A percentile compares a stretch with the other conserved stretches of the same genome.
phyloP scores from a whole-genome alignment of 352 stramenopile species.

The Phytophthora megakarya region DNA sequence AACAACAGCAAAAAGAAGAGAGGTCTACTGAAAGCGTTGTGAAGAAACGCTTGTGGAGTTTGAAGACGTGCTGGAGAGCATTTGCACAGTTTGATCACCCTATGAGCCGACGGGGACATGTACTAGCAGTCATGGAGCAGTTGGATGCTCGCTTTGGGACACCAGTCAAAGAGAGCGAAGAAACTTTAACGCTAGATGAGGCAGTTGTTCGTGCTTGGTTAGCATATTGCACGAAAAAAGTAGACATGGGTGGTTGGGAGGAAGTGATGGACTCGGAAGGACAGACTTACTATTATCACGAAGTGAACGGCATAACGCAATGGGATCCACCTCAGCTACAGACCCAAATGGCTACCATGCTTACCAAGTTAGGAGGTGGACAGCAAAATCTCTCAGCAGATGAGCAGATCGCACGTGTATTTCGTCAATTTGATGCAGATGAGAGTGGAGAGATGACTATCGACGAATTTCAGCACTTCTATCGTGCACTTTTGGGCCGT shows the following conservation, averaged over 20 bases:
- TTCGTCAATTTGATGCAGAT: slow-evolving; percentile 71
- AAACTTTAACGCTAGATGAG: slow-evolving; percentile 23
- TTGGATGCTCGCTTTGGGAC: slow-evolving; percentile 36
- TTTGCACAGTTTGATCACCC: slow-evolving; percentile 44
- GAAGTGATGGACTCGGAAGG: slow-evolving; percentile 47
- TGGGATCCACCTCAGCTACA: slow-evolving; percentile 71
- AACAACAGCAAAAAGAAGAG: slow-evolving; percentile 20
- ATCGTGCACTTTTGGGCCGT: slow-evolving; percentile 53
- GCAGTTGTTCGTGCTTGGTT: slow-evolving; percentile 45
- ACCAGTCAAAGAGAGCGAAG: background rate
- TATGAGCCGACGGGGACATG: slow-evolving; percentile 37
- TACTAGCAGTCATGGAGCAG: slow-evolving; percentile 32
- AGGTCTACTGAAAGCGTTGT: background rate
- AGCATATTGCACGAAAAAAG: slow-evolving; percentile 45
- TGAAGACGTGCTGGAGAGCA: slow-evolving; percentile 30
- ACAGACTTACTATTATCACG: slow-evolving; percentile 71
- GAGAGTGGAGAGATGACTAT: slow-evolving; percentile 66
- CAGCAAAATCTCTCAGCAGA: slow-evolving; percentile 35
- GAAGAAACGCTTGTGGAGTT: slow-evolving; percentile 27
- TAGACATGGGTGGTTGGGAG: slow-evolving; percentile 62
- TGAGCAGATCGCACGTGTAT: slow-evolving; percentile 68
- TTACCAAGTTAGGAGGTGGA: slow-evolving; percentile 45
- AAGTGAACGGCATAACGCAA: slow-evolving; percentile 55
- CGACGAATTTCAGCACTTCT: slow-evolving; percentile 62
- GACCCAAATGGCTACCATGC: slow-evolving; percentile 51